Conservation (phyloP, 2,329 filamentous ascomycete genomes). For the Calonectria hawksworthii region DNA sequence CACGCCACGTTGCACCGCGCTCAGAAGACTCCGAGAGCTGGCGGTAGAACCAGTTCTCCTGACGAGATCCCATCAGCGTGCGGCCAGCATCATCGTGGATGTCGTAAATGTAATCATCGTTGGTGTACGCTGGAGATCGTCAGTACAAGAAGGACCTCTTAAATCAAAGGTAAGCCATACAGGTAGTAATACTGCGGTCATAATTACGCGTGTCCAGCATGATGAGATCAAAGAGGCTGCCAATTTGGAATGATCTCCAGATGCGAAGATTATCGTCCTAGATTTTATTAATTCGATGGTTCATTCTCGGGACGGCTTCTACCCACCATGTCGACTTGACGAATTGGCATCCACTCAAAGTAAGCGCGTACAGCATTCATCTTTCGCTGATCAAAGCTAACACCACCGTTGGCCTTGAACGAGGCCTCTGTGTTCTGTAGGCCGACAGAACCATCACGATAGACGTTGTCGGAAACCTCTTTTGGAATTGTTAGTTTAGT, state of each 20-base stretch:
- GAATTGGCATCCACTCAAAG: constrained; percentile 70
- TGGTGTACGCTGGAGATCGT: not conserved
- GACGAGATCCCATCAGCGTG: constrained; percentile 78
- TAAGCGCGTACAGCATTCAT: constrained; percentile 80
- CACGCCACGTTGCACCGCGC: constrained; percentile 77
- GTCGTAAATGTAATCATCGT: not conserved
- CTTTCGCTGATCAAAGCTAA: constrained; percentile 81
- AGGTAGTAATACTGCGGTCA: not conserved
- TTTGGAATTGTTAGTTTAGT: not conserved
- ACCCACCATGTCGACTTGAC: constrained; percentile 68
- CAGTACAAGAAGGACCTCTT: not conserved
- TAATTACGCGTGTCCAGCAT: constrained; percentile 5
- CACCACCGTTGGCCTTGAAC: not conserved
- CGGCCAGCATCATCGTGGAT: constrained; percentile 77
- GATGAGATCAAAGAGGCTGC: not conserved
- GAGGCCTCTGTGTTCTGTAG: not conserved
- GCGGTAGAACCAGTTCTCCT: constrained; percentile 82
- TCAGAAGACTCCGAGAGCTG: constrained; percentile 69
- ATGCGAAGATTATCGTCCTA: not conserved
- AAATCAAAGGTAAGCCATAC: not conserved
- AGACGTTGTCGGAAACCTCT: not conserved
- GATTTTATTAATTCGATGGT: not conserved
- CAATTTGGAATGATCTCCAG: constrained; percentile 7
- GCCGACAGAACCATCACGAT: not conserved
- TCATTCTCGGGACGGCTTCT: constrained; percentile 27